These are phyloP conservation scores for Barnettozyma hawaiiensis DNA, from an alignment of 1,139 yeast species.

Conservation along the genomic window DNA sequence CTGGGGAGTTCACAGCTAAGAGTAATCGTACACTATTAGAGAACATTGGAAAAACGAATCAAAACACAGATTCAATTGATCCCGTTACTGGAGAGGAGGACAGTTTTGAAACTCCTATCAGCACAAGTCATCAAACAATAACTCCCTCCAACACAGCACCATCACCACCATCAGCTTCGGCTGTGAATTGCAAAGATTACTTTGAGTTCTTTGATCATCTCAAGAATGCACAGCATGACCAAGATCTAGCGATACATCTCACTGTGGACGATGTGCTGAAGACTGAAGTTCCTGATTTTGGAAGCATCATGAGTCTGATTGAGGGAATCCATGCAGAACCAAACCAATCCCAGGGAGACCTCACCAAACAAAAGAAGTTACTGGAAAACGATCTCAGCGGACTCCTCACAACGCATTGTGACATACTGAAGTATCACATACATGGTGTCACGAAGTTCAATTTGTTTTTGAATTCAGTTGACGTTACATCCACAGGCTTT, in stretches of 20 bases:
- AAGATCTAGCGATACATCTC: background rate
- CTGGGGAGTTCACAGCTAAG: background rate
- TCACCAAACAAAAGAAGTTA: background rate
- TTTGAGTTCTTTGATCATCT: slow-evolving; percentile 1
- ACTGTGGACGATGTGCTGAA: background rate
- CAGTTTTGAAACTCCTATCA: background rate
- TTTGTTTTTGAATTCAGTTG: background rate
- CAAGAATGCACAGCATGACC: background rate
- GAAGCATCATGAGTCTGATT: background rate
- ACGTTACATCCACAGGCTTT: background rate
- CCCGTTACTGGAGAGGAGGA: background rate
- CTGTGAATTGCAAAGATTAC: background rate
- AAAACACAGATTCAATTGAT: background rate
- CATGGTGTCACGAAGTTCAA: background rate
- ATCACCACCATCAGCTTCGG: background rate
- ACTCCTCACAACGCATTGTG: background rate
- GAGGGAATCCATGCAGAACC: background rate
- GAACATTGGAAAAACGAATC: background rate
- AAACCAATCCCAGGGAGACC: background rate
- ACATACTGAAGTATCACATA: background rate
- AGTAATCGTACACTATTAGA: background rate
- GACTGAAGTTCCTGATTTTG: slow-evolving; percentile 1
- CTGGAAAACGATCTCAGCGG: background rate
- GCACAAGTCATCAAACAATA: background rate
- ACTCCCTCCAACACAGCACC: background rate